These are phyloP conservation scores for Cruciata laevipes DNA, from an alignment of 257 asterid species.

Conservation along the genomic window DNA sequence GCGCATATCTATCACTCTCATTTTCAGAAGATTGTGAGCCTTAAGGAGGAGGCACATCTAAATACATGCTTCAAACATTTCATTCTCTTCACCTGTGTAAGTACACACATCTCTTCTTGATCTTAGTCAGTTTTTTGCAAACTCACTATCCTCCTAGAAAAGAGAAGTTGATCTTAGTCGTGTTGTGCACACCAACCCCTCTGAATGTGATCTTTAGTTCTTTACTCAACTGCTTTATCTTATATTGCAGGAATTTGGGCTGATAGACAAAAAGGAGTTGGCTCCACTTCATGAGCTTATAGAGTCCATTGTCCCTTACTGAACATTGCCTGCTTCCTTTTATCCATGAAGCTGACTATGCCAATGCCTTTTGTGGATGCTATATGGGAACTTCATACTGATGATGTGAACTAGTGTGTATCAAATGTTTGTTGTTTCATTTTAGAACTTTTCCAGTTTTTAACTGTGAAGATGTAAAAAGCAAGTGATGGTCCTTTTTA, in stretches of 20 bases:
- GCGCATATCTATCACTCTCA: conserved; percentile 29
- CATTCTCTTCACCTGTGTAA: conserved; percentile 22
- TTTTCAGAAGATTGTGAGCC: conserved; percentile 30
- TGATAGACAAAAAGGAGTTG: conserved; percentile 84
- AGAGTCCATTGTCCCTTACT: conserved; percentile 71
- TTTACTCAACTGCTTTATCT: not conserved
- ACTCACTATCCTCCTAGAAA: not conserved
- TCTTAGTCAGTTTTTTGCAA: not conserved
- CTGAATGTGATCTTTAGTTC: not conserved
- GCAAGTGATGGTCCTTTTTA: not conserved
- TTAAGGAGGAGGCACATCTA: conserved; percentile 32
- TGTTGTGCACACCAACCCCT: not conserved
- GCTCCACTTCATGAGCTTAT: conserved; percentile 87
- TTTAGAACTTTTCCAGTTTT: not conserved
- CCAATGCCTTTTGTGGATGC: not conserved
- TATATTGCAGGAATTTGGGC: conserved; percentile 61
- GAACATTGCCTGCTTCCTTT: conserved; percentile 13
- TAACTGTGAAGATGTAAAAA: conserved; percentile 1
- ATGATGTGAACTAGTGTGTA: not conserved
- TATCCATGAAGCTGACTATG: not conserved
- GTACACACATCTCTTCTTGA: not conserved
- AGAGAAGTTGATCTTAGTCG: not conserved
- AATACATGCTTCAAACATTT: conserved; percentile 30
- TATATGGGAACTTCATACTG: not conserved
- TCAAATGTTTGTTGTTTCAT: not conserved